These are phyloP conservation scores for Xylaria sp. DNA, from an alignment of 2,329 filamentous ascomycete genomes.

Conservation along the genomic window DNA sequence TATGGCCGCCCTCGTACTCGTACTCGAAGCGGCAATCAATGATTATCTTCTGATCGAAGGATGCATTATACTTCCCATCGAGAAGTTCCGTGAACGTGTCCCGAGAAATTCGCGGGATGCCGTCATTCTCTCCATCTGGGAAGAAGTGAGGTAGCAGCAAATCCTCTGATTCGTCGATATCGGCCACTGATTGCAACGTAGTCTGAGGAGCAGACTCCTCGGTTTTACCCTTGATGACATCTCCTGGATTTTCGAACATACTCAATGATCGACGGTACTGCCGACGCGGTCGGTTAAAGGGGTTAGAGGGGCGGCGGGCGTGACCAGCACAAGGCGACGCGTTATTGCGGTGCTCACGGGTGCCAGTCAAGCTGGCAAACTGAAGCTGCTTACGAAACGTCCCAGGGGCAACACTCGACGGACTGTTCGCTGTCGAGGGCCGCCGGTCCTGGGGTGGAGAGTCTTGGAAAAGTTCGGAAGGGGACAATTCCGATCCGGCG, in stretches of 20 bases:
- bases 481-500: slow-evolving; percentile 66
- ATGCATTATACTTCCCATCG: slow-evolving; percentile 78
- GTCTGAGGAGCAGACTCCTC: slow-evolving; percentile 60
- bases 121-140: slow-evolving; percentile 79
- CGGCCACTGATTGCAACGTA: slow-evolving; percentile 76
- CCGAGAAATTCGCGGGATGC: slow-evolving; percentile 84
- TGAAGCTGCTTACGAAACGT: slow-evolving; percentile 66
- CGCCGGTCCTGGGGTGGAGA: slow-evolving; percentile 77
- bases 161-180: slow-evolving; percentile 77
- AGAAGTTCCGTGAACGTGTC: slow-evolving; percentile 85
- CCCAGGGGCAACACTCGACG: slow-evolving; percentile 54
- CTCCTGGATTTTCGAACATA: slow-evolving; percentile 95
- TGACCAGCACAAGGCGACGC: slow-evolving; percentile 78
- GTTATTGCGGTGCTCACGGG: slow-evolving; percentile 61
- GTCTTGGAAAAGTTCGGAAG: slow-evolving; percentile 81
- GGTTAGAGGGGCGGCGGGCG: slow-evolving; percentile 74
- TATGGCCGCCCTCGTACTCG: slow-evolving; percentile 96
- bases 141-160: slow-evolving; percentile 84
- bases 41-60: slow-evolving; percentile 82
- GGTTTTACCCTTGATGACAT: slow-evolving; percentile 82
- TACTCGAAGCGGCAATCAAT: slow-evolving; percentile 99
- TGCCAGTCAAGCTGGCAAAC: slow-evolving; percentile 63
- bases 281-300: slow-evolving; percentile 77
- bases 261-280: slow-evolving; percentile 91
- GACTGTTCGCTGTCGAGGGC: slow-evolving; percentile 65